phyloP scores from a whole-genome alignment of 495 filamentous ascomycete species.

The Penicillium dipodomyicola region DNA sequence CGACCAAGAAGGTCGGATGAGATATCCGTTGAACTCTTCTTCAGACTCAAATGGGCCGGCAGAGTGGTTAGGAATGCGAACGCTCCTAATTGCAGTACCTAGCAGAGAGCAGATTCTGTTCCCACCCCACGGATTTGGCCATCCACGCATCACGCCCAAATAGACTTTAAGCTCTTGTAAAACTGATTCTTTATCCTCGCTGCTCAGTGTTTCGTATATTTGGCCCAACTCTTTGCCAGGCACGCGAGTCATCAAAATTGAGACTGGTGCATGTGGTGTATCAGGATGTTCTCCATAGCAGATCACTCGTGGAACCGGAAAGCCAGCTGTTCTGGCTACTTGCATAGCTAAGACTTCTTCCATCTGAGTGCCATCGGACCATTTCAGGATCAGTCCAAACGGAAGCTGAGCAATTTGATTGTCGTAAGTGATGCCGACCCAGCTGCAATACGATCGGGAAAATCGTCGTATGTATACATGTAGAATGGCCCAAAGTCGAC shows the following conservation, averaged over 20 bases:
- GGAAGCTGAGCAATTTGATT: constrained; percentile 31
- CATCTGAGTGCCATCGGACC: constrained; percentile 35
- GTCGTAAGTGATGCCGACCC: constrained; percentile 28
- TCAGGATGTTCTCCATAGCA: constrained; percentile 39
- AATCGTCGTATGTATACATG: constrained; percentile 19
- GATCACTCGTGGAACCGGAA: constrained; percentile 33
- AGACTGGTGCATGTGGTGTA: constrained; percentile 33
- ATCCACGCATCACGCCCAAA: constrained; percentile 21
- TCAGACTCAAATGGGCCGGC: constrained; percentile 26
- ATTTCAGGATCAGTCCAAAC: constrained; percentile 35
- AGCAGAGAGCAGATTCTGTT: constrained; percentile 19
- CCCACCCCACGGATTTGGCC: constrained; percentile 19
- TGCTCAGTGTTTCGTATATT: constrained; percentile 24
- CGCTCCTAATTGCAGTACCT: constrained; percentile 16
- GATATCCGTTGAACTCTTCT: constrained; percentile 23
- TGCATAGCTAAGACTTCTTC: constrained; percentile 35
- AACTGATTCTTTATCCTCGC: constrained; percentile 22
- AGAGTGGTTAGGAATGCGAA: constrained; percentile 22
- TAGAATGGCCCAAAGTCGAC: constrained; percentile 25
- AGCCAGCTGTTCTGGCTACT: constrained; percentile 26
- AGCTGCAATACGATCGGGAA: constrained; percentile 26
- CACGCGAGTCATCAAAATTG: constrained; percentile 38
- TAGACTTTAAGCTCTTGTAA: constrained; percentile 24
- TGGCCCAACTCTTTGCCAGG: constrained; percentile 31
- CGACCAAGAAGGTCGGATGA: constrained; percentile 18